Evolutionary conservation across 345 rosid species (phyloP).

Genomic region (Bretschneidera sinensis): DNA sequence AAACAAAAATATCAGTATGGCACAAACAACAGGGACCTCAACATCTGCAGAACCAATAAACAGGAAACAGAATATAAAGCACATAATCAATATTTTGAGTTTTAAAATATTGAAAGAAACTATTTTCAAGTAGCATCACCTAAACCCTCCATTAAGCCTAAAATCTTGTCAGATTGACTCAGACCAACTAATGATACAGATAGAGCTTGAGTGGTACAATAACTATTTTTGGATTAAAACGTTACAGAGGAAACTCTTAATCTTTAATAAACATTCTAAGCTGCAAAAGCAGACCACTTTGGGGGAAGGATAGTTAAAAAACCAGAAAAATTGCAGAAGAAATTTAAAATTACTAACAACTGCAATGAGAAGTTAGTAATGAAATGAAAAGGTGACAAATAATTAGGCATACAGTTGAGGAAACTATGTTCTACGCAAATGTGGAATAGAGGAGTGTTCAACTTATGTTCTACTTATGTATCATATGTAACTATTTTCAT

Average conservation of each 20-base stretch:
- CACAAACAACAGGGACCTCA: conserved; percentile 74
- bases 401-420: not conserved
- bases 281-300: too few relatives aligned
- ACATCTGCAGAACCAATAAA: conserved; percentile 54
- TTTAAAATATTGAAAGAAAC: not conserved
- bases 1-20: conserved; percentile 63
- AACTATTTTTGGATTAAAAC: too few relatives aligned
- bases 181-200: not conserved
- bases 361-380: too few relatives aligned
- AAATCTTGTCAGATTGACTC: not conserved
- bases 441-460: not conserved
- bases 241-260: too few relatives aligned
- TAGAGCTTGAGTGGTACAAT: not conserved
- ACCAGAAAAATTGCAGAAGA: too few relatives aligned
- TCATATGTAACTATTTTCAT: not conserved
- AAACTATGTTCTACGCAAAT: not conserved
- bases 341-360: too few relatives aligned
- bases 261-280: too few relatives aligned
- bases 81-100: conserved; percentile 5
- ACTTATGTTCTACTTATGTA: not conserved
- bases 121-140: not conserved
- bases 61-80: conserved; percentile 14
- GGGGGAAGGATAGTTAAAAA: too few relatives aligned
- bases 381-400: not conserved
- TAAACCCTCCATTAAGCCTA: not conserved